Evolutionary conservation across 2,329 filamentous ascomycete genomes (phyloP).

Genomic region (Fusarium xyrophilum): DNA sequence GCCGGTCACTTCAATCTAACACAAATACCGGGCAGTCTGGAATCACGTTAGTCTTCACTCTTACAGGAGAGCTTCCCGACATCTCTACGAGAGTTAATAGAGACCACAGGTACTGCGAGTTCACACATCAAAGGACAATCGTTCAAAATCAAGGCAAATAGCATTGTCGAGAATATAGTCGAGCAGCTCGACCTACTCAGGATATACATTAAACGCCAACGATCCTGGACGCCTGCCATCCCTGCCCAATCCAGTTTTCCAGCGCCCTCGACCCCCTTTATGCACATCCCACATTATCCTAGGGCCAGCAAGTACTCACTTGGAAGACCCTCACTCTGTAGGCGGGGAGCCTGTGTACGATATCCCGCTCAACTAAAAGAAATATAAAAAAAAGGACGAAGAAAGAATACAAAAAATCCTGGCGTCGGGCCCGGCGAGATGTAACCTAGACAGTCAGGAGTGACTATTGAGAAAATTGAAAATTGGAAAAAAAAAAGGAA

Average conservation of each 20-base stretch:
- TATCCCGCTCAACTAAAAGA: conserved; percentile 1
- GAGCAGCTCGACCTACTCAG: conserved; percentile 34
- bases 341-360: conserved; percentile 3
- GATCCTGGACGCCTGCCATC: conserved; percentile 30
- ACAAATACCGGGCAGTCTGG: neutral
- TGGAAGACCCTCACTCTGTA: conserved; percentile 16
- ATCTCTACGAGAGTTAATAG: accelerated
- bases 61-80: neutral
- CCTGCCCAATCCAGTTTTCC: conserved; percentile 26
- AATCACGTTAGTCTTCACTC: neutral
- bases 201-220: conserved; percentile 39
- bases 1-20: no score
- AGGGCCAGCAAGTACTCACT: conserved; percentile 21
- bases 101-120: neutral
- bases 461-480: conserved; percentile 7
- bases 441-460: conserved; percentile 21
- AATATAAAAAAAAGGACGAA: neutral
- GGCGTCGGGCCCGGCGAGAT: conserved; percentile 34
- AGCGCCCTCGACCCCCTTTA: conserved; percentile 24
- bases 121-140: neutral
- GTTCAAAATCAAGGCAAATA: conserved; percentile 29
- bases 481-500: neutral
- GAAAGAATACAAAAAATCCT: conserved; percentile 27
- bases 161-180: conserved; percentile 35
- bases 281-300: conserved; percentile 31